Evolutionary conservation across 1,284 basidiomycete genomes (phyloP).

Genomic region (Tranzscheliella williamsii): DNA sequence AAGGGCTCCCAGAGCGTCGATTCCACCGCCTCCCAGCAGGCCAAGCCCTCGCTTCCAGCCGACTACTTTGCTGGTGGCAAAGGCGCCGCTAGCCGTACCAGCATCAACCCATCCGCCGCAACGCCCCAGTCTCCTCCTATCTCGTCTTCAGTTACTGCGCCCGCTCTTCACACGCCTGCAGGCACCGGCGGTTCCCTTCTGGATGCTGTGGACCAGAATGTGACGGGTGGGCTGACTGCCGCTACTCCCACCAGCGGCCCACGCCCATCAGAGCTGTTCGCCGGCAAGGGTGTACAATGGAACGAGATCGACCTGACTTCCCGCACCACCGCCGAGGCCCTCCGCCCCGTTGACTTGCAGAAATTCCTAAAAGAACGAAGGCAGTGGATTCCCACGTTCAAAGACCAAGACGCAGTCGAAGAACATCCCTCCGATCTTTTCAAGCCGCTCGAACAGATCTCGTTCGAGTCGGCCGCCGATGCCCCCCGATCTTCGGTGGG

Average conservation of each 20-base stretch:
- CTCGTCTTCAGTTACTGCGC: conserved; percentile 14
- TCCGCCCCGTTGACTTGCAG: conserved; percentile 32
- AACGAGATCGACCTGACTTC: conserved; percentile 42
- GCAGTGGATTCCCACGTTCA: conserved; percentile 45
- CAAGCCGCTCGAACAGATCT: conserved; percentile 26
- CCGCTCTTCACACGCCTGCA: conserved; percentile 13
- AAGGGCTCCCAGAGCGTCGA: conserved; percentile 34
- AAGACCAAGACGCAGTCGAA: conserved; percentile 9
- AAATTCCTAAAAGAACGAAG: conserved; percentile 51
- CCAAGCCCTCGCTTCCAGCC: background rate
- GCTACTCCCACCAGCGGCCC: conserved; percentile 3
- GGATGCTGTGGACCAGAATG: conserved; percentile 8
- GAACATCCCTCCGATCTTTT: conserved; percentile 13
- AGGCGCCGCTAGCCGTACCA: conserved; percentile 11
- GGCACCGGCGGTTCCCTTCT: conserved; percentile 7
- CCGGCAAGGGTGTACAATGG: conserved; percentile 53
- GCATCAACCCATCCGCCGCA: conserved; percentile 8
- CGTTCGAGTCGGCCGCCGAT: conserved; percentile 7
- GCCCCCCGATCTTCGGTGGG: conserved; percentile 5
- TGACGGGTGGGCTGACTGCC: conserved; percentile 9
- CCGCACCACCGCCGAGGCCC: conserved; percentile 12
- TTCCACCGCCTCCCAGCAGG: no score
- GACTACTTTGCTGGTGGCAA: conserved; percentile 14
- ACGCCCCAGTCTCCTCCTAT: conserved; percentile 7
- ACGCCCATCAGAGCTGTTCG: conserved; percentile 50